Percentiles rank a stretch among this genome's conserved stretches.
phyloP scores from a whole-genome alignment of 2,329 filamentous ascomycete genomes.

The Talaromyces marneffei region DNA sequence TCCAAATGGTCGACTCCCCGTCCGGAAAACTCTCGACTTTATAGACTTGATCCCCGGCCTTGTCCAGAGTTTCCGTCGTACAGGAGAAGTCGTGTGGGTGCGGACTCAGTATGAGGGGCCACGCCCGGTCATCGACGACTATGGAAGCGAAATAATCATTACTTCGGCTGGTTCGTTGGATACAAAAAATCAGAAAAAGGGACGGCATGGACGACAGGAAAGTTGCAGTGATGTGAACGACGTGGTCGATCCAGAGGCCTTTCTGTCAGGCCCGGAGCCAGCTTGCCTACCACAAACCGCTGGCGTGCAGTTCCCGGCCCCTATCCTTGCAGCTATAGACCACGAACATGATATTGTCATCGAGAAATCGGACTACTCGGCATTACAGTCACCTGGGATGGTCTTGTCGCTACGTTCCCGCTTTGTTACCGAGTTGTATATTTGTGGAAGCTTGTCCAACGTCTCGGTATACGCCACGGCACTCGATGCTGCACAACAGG shows the following conservation, averaged over 20 bases:
- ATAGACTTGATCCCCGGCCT: slow-evolving; percentile 62
- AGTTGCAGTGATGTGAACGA: background rate
- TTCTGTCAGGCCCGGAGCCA: slow-evolving; percentile 30
- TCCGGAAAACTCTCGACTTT: slow-evolving; percentile 59
- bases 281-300: slow-evolving; percentile 38
- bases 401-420: slow-evolving; percentile 74
- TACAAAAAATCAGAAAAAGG: slow-evolving; percentile 14
- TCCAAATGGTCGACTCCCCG: slow-evolving; percentile 60
- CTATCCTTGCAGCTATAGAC: slow-evolving; percentile 47
- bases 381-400: slow-evolving; percentile 68
- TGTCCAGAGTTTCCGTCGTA: slow-evolving; percentile 65
- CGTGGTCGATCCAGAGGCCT: slow-evolving; percentile 37
- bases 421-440: slow-evolving; percentile 81
- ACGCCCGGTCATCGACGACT: slow-evolving; percentile 51
- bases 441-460: slow-evolving; percentile 82
- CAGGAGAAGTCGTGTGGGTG: slow-evolving; percentile 77
- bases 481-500: slow-evolving; percentile 81
- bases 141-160: slow-evolving; percentile 43
- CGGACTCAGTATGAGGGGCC: slow-evolving; percentile 66
- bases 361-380: slow-evolving; percentile 79
- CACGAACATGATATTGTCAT: slow-evolving; percentile 49
- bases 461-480: slow-evolving; percentile 87
- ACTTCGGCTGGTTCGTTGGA: slow-evolving; percentile 30
- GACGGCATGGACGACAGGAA: slow-evolving; percentile 2
- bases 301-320: slow-evolving; percentile 47